Evolutionary conservation across 2,329 filamentous ascomycete genomes (phyloP), one percentile per base, ranked within the genome.

Genomic region (Cercospora berteroae): DNA sequence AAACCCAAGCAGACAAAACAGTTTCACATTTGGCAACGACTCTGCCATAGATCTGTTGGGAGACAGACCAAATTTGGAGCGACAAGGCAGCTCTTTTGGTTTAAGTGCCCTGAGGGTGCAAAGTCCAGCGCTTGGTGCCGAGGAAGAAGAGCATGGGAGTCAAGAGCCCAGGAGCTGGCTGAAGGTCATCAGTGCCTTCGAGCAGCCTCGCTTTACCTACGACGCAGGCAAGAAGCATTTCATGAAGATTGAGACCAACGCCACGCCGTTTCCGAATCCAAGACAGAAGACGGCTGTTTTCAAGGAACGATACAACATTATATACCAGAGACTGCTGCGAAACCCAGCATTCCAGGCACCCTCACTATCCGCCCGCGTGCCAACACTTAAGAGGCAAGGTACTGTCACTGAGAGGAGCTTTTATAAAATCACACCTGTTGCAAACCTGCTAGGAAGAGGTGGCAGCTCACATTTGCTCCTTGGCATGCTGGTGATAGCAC

Each of bases 311-410:
- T 98, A 96, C 78, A 91, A 97, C 74, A 86, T 98, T 64, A 90
- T 98, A 60, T 91, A 97, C 77, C 94, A 98, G 78, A 89, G 95
- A 18, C 86, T 98, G 18, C 86, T 98, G 48, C 90, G 95, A 59
- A 97, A 97, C 77, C 93, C 97, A 79, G 89, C 92, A 20, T 99
- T 99, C 74, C 94, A 97, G 78, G 88, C 88, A 20, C 93, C 93
- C 1, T 85, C 90, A 20, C 88, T 96, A 64, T 87, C 90, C 7
- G 85, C 86, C 1, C 63, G 66, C 23, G 58, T 64, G 18, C 60
- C 80, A 80, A 16, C 77, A 77, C n/a, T 69, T 18, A 63, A 62
- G 25, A 63, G 65, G 48, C 48, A 66, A 60, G 57, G 81, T 83
- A 23, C 79, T 89, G 1, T 84, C 84, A 69, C 84, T 86, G 48